Base-by-base conservation (phyloP, 1,139 yeast species). In the Suhomyces chickasaworum region DNA sequence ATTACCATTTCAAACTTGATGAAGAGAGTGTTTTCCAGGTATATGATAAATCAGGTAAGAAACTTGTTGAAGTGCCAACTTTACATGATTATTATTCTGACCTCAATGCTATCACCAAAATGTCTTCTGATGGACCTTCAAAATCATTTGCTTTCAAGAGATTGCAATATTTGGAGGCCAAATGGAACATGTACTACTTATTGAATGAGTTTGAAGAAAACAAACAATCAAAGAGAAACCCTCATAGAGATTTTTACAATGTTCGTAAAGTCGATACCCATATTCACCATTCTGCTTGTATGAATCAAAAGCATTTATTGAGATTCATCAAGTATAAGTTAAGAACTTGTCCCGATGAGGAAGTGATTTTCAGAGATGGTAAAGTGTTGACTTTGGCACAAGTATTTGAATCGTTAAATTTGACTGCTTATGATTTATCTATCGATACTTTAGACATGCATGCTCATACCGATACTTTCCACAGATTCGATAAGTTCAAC, bases 361-460 rank as follows among this genome's bases (percentile, higher is more conserved):
- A 86, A 52, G 99, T 95, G 15, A 93, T 95, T 45, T 86, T 80
- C 69, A 86, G 99, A 73, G 99, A 95, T 69, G 95, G 95, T 17
- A 84, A 89, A 61, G 80, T 89, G n/a, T 77, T 95, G 59, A 88
- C 98, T 0, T 76, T 95, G 53, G 79, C 77, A 15, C 85, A 93
- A 62, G 99, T 95, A 41, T 95, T 95, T 68, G 80, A 90, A 60
- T 90, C 98, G 33, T 78, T 95, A 64, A 84, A 89, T 47, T 75
- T 95, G 52, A 85, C 96, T 0, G 98, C 97, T 1, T 95, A 95
- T 63, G 99, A 95, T 63, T 74, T 95, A 52, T 87, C 96, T 47
- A 93, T 95, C 59, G 99, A 95, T 61, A 93, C 99, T 1, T 78
- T 95, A 55, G 99, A 95, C 68, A 95, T 95, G 99, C 99, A 95